Base-by-base conservation (phyloP, 1,284 basidiomycete genomes). In the Cystobasidium sp. region DNA sequence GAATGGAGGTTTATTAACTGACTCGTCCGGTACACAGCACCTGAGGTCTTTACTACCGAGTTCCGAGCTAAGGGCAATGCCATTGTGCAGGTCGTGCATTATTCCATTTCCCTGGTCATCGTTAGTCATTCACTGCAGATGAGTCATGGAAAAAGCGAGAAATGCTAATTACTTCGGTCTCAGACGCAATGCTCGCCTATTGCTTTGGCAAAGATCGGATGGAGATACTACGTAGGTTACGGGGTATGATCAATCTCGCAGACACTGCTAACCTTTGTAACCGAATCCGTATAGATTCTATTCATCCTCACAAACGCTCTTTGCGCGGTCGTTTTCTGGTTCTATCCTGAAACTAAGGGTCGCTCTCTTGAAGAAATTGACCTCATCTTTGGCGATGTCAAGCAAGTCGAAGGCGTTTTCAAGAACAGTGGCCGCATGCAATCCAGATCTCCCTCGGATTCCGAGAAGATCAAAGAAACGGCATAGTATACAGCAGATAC, bases 301-400 rank as follows among this genome's bases (percentile, higher is more conserved):
- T 71, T 71, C 59, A 31, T 43, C 47, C 31, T 71, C n/a, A 71
- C 69, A 9, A 74, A 74, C 41, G 63, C 44, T 22, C 51, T 74
- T n/a, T 74, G 71, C 56, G 71, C 71, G 7, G n/a, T 47, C 1
- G 43, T 67, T 18, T 67, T 61, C 64, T 44, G 18, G 51, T 75
- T 74, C 71, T 75, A 69, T 46, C 74, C 75, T 3, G 78, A 80
- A 68, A 80, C 79, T 37, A 77, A 74, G 58, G 80, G 80, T 46
- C 77, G 82, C 44, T 79, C 81, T 16, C 78, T 84, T 22, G 82
- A 83, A 68, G 83, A 84, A 73, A 78, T 84, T 65, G 83, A 83
- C 68, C 78, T 83, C 39, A 76, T 84, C 66, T 83, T 83, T 75
- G 81, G 80, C 55, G 79, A 81, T 68, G 78, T 71, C 77, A 24